Percentiles rank a stretch among this genome's conserved stretches.
Evolutionary conservation across 257 asterid genomes (phyloP).

Genomic region (Solanum chiquidenum): DNA sequence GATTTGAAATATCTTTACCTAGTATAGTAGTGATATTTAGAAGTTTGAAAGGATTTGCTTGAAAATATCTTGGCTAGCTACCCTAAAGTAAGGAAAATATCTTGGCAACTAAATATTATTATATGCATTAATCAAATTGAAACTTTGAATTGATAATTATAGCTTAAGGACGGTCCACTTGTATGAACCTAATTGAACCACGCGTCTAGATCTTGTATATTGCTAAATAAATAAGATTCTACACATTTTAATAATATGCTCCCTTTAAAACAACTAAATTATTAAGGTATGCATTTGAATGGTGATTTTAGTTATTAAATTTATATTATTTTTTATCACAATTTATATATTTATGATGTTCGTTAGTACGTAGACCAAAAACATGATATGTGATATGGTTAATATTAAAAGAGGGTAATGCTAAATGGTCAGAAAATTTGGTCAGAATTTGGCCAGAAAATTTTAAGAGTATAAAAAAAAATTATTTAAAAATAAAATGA

Average conservation of each 20-base stretch:
- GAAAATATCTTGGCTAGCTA: not conserved
- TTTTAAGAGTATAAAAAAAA: too few species aligned
- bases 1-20: not conserved
- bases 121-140: not conserved
- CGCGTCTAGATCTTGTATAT: conserved; percentile 6
- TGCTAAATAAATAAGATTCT: not conserved
- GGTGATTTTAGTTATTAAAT: not conserved
- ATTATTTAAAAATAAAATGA: too few species aligned
- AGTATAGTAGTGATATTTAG: not conserved
- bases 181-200: not conserved
- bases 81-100: not conserved
- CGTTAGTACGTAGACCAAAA: not conserved
- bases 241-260: not conserved
- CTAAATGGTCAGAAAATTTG: too few species aligned
- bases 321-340: not conserved
- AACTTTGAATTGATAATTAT: not conserved
- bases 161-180: not conserved
- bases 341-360: not conserved
- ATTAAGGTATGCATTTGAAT: not conserved
- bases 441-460: too few species aligned
- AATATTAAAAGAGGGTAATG: not conserved
- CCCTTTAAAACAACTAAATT: not conserved
- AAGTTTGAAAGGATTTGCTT: not conserved
- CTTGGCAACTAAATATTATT: not conserved
- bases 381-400: not conserved